Percentiles rank a stretch among this genome's conserved stretches.
Evolutionary conservation across 2,329 filamentous ascomycete genomes (phyloP).

Genomic region (Peltaster fructicola): DNA sequence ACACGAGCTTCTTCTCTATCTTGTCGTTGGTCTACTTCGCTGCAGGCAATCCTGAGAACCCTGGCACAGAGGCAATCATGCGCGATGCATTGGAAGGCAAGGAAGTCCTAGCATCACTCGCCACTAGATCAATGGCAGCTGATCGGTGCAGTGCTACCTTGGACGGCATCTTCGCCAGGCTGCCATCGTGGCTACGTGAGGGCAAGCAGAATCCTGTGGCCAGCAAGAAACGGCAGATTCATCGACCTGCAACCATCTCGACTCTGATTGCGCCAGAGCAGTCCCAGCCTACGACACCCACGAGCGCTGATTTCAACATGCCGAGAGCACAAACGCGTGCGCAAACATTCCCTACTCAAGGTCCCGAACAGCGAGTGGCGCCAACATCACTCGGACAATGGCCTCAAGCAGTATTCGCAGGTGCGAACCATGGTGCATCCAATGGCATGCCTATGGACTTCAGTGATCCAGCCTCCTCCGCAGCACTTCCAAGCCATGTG

Average conservation of each 20-base stretch:
- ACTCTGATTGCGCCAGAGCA: too few relatives aligned
- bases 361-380: too few relatives aligned
- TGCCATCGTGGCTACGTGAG: constrained; percentile 43
- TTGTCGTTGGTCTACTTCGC: constrained; percentile 65
- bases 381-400: too few relatives aligned
- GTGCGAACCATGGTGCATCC: too few relatives aligned
- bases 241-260: constrained; percentile 11
- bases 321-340: too few relatives aligned
- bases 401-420: too few relatives aligned
- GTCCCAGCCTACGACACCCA: constrained; percentile 1
- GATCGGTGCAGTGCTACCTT: constrained; percentile 68
- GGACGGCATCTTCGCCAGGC: constrained; percentile 62
- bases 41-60: constrained; percentile 60
- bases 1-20: constrained; percentile 68
- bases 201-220: constrained; percentile 24
- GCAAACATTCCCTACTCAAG: too few relatives aligned
- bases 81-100: constrained; percentile 73
- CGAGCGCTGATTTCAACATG: too few relatives aligned
- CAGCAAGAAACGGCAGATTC: constrained; percentile 34
- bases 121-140: constrained; percentile 72
- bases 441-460: too few relatives aligned
- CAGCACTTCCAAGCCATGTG: too few relatives aligned
- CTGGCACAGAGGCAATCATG: constrained; percentile 60
- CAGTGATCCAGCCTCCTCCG: too few relatives aligned
- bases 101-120: constrained; percentile 61